A percentile compares a stretch with the other conserved stretches of the same genome.
phyloP scores from a whole-genome alignment of 805 yeast species.

The Jamesozyma gamospora region DNA sequence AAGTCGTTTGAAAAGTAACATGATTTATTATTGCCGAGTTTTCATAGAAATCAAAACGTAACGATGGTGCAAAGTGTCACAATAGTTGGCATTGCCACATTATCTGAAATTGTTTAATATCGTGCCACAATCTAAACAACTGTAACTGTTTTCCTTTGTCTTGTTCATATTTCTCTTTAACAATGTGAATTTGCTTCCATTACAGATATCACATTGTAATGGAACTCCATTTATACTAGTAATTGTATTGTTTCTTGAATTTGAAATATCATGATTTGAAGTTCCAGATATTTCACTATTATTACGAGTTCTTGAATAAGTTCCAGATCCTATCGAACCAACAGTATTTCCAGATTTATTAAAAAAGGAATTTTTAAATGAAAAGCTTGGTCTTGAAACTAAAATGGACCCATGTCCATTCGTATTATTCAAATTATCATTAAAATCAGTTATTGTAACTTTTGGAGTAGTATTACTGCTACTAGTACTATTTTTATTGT shows the following conservation, averaged over 20 bases:
- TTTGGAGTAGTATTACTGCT: no score
- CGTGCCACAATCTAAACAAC: constrained; percentile 25
- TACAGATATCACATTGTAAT: constrained; percentile 20
- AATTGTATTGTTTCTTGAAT: constrained; percentile 1
- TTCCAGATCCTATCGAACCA: background rate
- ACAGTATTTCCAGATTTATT: constrained; percentile 12
- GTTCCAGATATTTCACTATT: background rate
- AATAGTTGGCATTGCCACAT: no score
- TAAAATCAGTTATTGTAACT: no score
- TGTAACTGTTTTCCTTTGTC: constrained; percentile 11
- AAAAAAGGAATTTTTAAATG: constrained; percentile 10
- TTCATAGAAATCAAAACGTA: background rate
- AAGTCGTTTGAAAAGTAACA: background rate
- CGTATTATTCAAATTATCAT: no score
- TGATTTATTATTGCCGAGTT: background rate
- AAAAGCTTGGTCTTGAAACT: constrained; percentile 10
- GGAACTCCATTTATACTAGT: constrained; percentile 1
- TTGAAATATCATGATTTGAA: background rate
- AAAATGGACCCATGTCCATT: background rate
- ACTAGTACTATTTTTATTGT: no score
- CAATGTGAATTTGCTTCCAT: constrained; percentile 18
- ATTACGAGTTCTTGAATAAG: background rate
- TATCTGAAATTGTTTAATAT: constrained; percentile 19
- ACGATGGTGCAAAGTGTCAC: no score
- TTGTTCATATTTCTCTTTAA: constrained; percentile 4